Percentiles rank a stretch among this genome's conserved stretches.
phyloP scores from a whole-genome alignment of 2,329 filamentous ascomycete genomes.

The Juglanconis juglandina region DNA sequence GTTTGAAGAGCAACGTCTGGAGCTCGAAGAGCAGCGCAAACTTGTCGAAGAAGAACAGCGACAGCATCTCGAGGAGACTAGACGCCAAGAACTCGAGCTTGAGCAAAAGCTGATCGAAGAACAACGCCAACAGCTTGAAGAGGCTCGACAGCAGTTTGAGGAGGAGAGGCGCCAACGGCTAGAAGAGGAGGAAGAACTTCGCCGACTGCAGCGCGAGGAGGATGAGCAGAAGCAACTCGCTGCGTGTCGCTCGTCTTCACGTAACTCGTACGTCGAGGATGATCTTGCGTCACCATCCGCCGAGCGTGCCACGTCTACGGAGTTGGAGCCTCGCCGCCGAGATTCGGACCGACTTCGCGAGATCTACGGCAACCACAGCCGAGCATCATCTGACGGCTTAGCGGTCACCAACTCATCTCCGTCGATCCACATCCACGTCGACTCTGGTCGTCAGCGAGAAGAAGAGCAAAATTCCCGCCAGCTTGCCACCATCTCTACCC shows the following conservation, averaged over 20 bases:
- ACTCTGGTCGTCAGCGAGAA: constrained; percentile 11
- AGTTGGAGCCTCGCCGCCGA: constrained; percentile 30
- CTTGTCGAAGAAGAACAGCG: constrained; percentile 15
- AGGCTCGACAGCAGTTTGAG: constrained; percentile 14
- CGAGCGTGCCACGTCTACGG: constrained; percentile 3
- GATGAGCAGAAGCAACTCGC: constrained; percentile 25
- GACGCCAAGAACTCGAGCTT: constrained; percentile 13
- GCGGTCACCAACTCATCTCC: constrained; percentile 12
- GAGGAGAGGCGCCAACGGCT: constrained; percentile 12
- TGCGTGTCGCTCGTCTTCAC: constrained; percentile 18
- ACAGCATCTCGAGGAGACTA: constrained; percentile 13
- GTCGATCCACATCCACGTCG: constrained; percentile 17
- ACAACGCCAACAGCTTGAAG: constrained; percentile 17
- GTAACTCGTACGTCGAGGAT: constrained; percentile 17
- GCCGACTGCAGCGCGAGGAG: constrained; percentile 24
- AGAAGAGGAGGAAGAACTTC: constrained; percentile 17
- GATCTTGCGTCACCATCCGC: constrained; percentile 4
- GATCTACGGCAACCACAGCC: constrained; percentile 44
- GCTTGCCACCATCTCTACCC: constrained; percentile 10
- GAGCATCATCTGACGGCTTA: constrained; percentile 16
- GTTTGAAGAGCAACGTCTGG: constrained; percentile 17
- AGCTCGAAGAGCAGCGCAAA: constrained; percentile 16
- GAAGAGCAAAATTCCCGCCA: constrained; percentile 15
- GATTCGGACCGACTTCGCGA: constrained; percentile 53
- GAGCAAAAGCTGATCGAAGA: constrained; percentile 16